Base-by-base conservation (phyloP, 2,329 filamentous ascomycete species). In the Penicillium thymicola region DNA sequence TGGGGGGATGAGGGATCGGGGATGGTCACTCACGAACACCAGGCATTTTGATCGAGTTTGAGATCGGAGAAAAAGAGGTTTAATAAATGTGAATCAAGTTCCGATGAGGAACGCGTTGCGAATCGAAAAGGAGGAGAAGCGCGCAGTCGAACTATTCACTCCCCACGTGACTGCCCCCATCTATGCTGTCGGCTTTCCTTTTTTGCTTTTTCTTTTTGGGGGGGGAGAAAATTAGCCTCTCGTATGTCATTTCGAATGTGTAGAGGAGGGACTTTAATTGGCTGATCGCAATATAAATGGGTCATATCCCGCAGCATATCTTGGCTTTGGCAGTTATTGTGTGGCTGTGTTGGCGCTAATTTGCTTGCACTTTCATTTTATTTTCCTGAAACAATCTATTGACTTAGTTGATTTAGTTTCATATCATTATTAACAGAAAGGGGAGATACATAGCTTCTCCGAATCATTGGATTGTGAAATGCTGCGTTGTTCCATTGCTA, bases 21-120 rank as follows among this genome's bases (percentile, higher is more conserved):
- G 25, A 25, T 21, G 23, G 10, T 25, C 34, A 56, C 54, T 56
- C 16, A 56, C 54, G 54, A 52, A 56, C 54, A 52, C 54, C 54
- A 52, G 54, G 54, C 54, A 56, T 56, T n/a, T 52, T 52, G 36
- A 41, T 27, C 14, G 25, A n/a, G 9, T 18, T 51, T 36, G 21
- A 34, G 28, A 27, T 27, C 16, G 8, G 28, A 25, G 8, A 36
- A 10, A 18, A 2, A 3, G 21, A 13, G 4, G 6, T 18, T 18
- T 51, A 30, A 34, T 51, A 43, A n/a, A 51, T 51, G 21, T 13
- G 27, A 51, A 25, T 34, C 9, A 23, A 43, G n/a, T n/a, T 3
- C n/a, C 25, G 25, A 34, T 25, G 27, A 44, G 18, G 8, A 44
- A 25, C 23, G 40, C 14, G 49, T 30, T 50, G n/a, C 37, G 16